Evolutionary conservation across 2,329 filamentous ascomycete species (phyloP).

Genomic region (Pseudogymnoascus sp.): DNA sequence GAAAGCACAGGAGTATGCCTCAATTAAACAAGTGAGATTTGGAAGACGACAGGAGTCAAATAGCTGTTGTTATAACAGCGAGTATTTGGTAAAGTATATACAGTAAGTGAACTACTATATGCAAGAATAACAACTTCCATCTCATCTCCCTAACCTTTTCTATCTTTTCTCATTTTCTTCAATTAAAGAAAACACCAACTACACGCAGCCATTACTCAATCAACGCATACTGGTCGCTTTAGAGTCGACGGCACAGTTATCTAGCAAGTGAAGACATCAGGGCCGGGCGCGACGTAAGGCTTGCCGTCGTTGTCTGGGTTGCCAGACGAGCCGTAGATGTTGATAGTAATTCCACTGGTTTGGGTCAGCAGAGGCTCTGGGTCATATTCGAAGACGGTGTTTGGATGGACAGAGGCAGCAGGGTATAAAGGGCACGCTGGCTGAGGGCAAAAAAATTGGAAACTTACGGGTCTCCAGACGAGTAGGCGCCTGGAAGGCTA

Average conservation of each 20-base stretch:
- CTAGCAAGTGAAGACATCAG: slow-evolving; percentile 29
- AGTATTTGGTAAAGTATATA: slow-evolving; percentile 5
- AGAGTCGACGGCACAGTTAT: neutral
- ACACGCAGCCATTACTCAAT: neutral
- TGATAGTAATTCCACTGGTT: slow-evolving; percentile 28
- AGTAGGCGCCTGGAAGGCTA: slow-evolving; percentile 43
- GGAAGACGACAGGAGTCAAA: neutral
- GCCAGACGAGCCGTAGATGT: slow-evolving; percentile 33
- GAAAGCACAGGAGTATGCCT: neutral
- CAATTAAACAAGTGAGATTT: neutral
- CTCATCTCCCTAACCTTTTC: neutral
- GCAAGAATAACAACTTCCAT: slow-evolving; percentile 5
- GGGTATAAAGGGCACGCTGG: neutral
- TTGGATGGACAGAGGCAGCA: neutral
- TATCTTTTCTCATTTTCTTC: neutral
- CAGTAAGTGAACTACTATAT: slow-evolving; percentile 8
- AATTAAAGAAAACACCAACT: neutral
- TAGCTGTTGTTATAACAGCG: neutral
- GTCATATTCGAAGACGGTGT: neutral
- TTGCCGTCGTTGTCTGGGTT: slow-evolving; percentile 32
- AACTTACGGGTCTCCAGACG: slow-evolving; percentile 39
- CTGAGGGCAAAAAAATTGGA: slow-evolving; percentile 14
- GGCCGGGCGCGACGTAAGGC: slow-evolving; percentile 37
- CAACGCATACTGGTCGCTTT: neutral
- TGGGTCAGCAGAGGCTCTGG: slow-evolving; percentile 12